Base-by-base conservation (phyloP, 441 rosid species). In the Brassica balearica region DNA sequence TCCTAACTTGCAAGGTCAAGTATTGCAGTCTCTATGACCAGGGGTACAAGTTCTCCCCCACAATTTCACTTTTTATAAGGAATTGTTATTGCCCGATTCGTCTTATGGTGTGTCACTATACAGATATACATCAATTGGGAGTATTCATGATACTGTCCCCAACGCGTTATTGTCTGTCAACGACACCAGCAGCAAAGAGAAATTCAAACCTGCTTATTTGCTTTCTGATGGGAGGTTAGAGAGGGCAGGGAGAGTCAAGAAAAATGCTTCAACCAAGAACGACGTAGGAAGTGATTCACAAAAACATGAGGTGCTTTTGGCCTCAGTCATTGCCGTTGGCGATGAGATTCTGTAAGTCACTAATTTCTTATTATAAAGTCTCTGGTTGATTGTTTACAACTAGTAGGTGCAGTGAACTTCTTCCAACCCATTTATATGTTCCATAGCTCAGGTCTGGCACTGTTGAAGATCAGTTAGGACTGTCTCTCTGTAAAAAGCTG, bases 381-480 rank as follows among this genome's bases (percentile, higher is more conserved):
- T 51, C 58, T 7, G 22, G 11, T 55, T 55, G 60, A 55, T 2
- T 55, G 60, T 55, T 6, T 70, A 59, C 62, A 22, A 23, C 48
- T 23, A 48, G 55, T 67, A 62, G 46, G 62, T 59, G 56, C 80
- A 61, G 11, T 72, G 83, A 76, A 80, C 17, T 66, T 71, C 51
- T 80, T 67, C 77, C 70, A 10, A 80, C 80, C 71, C 77, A 71
- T 76, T 72, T 81, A 82, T 91, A 77, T 96, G 92, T 85, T 91
- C 93, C 95, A 91, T 96, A 94, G 98, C 97, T 96, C 98, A 96
- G 98, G 88, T 95, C 85, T 63, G 97, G 97, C 89, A 89, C 87
- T 80, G 93, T 89, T 87, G 97, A 88, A 83, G 99, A 96, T 90
- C 88, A 88, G 4, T 75, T 94, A 89, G 96, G 92, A 81, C 86